Base-by-base conservation (phyloP, 108 stramenopile genomes). In the Nitzschia sp. region DNA sequence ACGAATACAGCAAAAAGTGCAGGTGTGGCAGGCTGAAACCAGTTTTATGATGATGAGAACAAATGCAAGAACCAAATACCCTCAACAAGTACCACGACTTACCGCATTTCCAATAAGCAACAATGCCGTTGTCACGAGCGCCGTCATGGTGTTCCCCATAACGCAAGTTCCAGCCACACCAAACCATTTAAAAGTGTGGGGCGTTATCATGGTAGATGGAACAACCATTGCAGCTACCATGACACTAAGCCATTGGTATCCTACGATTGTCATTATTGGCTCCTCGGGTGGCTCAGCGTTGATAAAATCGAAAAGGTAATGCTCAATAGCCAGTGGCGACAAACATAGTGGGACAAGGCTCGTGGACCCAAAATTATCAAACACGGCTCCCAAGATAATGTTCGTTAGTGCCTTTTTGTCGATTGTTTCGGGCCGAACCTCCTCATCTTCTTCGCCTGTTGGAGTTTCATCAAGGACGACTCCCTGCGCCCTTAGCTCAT, bases 321-420 rank as follows among this genome's bases (percentile, higher is more conserved):
- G 54, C 29, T 84, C 66, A 26, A 84, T 24, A 21, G 83, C 83
- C 28, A 84, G 70, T 4, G 83, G 83, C 13, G 78, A 80, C 24
- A 84, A 59, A 30, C 83, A 84, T 47, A 84, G 27, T 24, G 83
- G 83, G 60, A 81, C 75, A 0, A 84, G 55, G 4, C 66, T 80
- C n/a, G 83, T 78, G 26, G 74, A 75, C 19, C 83, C 83, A 65
- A 84, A 67, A 45, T 84, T 84, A 48, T 84, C 83, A 9, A 66
- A 54, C 5, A 84, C 36, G 4, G 83, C 83, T 17, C 82, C 79
- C 19, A 42, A 54, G 5, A 84, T 59, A 18, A 84, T 77, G 36
- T 81, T 81, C 68, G 64, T 71, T 64, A 84, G 24, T 2, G 66
- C 66, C 60, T 60, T 73, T 19, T 78, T 59, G 36, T 84, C 70